Evolutionary conservation across 805 yeast genomes (phyloP).

Genomic region (Teunomyces aglyptinius): DNA sequence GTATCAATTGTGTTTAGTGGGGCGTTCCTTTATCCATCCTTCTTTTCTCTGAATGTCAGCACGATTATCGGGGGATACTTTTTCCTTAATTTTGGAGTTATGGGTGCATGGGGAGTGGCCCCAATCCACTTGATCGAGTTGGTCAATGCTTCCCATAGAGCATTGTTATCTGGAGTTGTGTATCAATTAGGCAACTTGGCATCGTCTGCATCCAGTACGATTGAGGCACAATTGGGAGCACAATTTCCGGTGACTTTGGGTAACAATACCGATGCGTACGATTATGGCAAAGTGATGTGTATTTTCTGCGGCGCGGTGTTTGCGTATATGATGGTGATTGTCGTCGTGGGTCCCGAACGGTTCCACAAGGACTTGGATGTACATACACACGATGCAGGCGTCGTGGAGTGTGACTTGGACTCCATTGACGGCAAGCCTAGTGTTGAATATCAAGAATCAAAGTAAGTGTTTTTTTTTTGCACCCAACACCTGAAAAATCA

Average conservation of each 20-base stretch:
- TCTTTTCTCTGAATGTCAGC: slow-evolving; percentile 6
- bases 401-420: not conserved
- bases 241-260: slow-evolving; percentile 49
- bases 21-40: slow-evolving; percentile 57
- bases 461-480: not conserved
- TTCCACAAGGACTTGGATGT: slow-evolving; percentile 33
- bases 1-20: slow-evolving; percentile 53
- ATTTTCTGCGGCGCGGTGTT: slow-evolving; percentile 67
- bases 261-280: slow-evolving; percentile 25
- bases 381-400: not conserved
- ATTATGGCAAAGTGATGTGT: slow-evolving; percentile 72
- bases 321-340: slow-evolving; percentile 46
- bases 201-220: slow-evolving; percentile 68
- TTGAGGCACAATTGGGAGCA: slow-evolving; percentile 62
- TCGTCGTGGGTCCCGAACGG: slow-evolving; percentile 59
- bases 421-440: not conserved
- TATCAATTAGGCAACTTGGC: slow-evolving; percentile 76
- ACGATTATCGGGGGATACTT: slow-evolving; percentile 56
- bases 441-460: not conserved
- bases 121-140: slow-evolving; percentile 67
- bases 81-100: slow-evolving; percentile 63
- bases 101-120: slow-evolving; percentile 74
- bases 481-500: slow-evolving; percentile 5
- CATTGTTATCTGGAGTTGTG: slow-evolving; percentile 59
- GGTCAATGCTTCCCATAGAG: slow-evolving; percentile 49